phyloP scores from a whole-genome alignment of 306 rosid species.

The Benincasa hispida region DNA sequence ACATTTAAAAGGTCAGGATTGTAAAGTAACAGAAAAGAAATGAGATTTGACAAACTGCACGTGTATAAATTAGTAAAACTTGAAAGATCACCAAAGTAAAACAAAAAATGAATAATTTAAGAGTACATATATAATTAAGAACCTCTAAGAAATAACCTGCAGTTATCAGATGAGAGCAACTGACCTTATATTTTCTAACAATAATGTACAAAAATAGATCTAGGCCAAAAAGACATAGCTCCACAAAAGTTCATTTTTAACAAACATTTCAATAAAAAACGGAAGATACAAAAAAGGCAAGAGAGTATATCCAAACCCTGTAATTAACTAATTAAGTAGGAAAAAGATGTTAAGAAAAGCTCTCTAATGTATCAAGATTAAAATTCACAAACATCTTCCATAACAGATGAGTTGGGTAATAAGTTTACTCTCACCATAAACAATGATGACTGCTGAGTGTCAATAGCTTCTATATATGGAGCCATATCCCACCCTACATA shows the following conservation, averaged over 20 bases:
- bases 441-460: conserved; percentile 49
- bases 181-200: background rate
- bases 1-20: background rate
- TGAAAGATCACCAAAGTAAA: no score
- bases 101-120: no score
- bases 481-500: conserved; percentile 99
- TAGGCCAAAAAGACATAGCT: background rate
- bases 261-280: background rate
- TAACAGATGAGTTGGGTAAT: background rate
- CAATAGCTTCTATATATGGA: conserved; percentile 88
- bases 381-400: background rate
- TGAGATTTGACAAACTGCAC: no score
- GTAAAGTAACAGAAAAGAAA: background rate
- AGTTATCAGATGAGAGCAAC: background rate
- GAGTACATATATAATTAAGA: no score
- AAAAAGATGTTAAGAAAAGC: background rate
- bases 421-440: conserved; percentile 42
- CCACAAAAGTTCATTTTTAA: background rate
- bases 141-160: background rate
- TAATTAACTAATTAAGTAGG: background rate
- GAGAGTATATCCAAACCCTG: background rate
- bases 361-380: background rate
- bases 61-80: no score
- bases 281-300: background rate
- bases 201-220: background rate